Percentiles rank a stretch among this genome's conserved stretches.
Conservation (phyloP, 306 rosid genomes). For the Benincasa hispida region DNA sequence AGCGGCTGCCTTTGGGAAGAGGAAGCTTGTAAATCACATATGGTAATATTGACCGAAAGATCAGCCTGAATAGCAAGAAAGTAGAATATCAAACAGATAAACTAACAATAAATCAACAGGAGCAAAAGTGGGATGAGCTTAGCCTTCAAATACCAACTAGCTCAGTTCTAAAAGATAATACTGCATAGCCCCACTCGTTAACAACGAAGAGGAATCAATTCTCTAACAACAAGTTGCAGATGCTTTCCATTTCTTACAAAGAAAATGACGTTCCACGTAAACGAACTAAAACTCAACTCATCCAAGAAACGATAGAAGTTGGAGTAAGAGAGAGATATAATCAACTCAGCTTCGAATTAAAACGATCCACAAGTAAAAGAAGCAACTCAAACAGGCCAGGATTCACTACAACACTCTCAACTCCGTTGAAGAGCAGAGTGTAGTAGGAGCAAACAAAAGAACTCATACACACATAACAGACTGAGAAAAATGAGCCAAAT, state of each 20-base stretch:
- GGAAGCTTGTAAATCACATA: constrained; percentile 68
- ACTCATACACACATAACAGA: not conserved
- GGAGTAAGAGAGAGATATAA: not conserved
- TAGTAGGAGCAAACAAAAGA: not conserved
- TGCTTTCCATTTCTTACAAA: not conserved
- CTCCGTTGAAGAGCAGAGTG: not conserved
- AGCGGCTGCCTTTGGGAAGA: constrained; percentile 70
- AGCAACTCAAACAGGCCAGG: not conserved
- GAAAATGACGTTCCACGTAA: not conserved
- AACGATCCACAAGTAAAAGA: not conserved
- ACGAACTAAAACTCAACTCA: not conserved
- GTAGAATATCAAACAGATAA: not conserved
- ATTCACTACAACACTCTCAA: not conserved
- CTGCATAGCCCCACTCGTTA: not conserved
- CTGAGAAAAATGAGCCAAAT: not conserved
- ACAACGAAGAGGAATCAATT: not conserved
- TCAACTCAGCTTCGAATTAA: not conserved
- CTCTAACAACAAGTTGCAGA: not conserved
- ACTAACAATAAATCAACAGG: not conserved
- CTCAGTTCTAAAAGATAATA: not conserved
- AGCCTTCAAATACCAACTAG: not conserved
- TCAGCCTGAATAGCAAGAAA: constrained; percentile 53
- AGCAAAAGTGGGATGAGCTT: not conserved
- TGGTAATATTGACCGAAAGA: constrained; percentile 49
- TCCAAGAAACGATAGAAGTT: not conserved